These are phyloP conservation scores for Tetrahymena malaccensis DNA, from an alignment of 73 alveolate species.

Conservation along the genomic window DNA sequence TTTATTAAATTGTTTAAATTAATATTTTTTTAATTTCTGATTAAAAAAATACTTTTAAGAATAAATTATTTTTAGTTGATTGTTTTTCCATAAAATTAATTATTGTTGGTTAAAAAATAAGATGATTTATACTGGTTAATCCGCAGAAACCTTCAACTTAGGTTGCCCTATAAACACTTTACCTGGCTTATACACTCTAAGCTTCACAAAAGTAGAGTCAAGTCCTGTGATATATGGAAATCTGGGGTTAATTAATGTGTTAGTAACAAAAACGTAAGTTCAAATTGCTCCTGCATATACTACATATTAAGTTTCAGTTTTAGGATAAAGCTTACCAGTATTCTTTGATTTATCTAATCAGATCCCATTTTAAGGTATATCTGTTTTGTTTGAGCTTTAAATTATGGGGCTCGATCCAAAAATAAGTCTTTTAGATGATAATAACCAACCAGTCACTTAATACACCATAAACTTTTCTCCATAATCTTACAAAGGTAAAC, in stretches of 20 bases:
- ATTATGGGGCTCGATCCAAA: neutral
- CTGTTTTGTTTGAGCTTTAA: neutral
- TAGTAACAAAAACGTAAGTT: neutral
- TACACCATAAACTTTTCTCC: neutral
- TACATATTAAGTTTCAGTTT: neutral
- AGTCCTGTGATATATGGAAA: neutral
- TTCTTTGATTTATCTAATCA: neutral
- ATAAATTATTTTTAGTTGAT: no score
- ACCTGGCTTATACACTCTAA: neutral
- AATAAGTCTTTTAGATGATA: neutral
- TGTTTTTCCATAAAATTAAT: no score
- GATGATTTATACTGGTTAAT: neutral
- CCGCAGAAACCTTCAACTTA: neutral
- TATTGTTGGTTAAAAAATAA: neutral
- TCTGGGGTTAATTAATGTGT: neutral
- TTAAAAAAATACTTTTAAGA: no score
- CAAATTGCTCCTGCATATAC: neutral
- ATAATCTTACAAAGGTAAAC: neutral
- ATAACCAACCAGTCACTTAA: neutral
- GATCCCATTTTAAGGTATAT: neutral
- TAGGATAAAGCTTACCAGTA: neutral
- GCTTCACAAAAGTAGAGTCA: neutral
- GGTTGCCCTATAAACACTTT: neutral
- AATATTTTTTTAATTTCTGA: no score
- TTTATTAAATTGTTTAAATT: neutral